phyloP scores from a whole-genome alignment of 1,139 yeast species.

The Debaryomyces sp. region DNA sequence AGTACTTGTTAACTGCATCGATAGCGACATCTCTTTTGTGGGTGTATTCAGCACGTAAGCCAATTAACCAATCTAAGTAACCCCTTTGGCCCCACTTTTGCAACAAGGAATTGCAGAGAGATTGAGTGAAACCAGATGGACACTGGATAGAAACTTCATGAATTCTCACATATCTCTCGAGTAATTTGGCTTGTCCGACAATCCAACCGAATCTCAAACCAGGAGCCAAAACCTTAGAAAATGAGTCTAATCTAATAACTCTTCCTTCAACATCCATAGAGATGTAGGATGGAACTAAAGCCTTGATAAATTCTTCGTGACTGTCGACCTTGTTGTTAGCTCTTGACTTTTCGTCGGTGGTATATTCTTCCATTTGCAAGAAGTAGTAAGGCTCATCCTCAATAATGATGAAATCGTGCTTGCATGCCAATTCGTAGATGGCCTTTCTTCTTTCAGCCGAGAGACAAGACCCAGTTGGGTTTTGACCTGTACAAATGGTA shows the following conservation, averaged over 20 bases:
- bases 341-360: constrained; percentile 35
- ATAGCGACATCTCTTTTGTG: constrained; percentile 72
- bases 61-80: constrained; percentile 85
- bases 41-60: constrained; percentile 80
- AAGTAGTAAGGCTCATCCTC: constrained; percentile 97
- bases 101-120: constrained; percentile 60
- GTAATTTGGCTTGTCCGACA: constrained; percentile 65
- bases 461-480: constrained; percentile 89
- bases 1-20: constrained; percentile 60
- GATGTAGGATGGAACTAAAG: constrained; percentile 77
- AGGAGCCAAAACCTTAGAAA: constrained; percentile 92
- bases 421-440: constrained; percentile 71
- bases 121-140: constrained; percentile 81
- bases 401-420: constrained; percentile 76
- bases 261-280: constrained; percentile 86
- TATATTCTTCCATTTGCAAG: constrained; percentile 80
- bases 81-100: constrained; percentile 52
- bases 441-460: constrained; percentile 69
- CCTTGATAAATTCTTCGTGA: constrained; percentile 62
- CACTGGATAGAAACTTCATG: constrained; percentile 85
- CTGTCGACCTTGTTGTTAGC: constrained; percentile 37
- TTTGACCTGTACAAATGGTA: constrained; percentile 91
- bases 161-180: constrained; percentile 70
- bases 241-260: constrained; percentile 86
- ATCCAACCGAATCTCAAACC: constrained; percentile 93